Evolutionary conservation across 768 basidiomycete species (phyloP).

Genomic region (Pleurotus salmoneostramineus): DNA sequence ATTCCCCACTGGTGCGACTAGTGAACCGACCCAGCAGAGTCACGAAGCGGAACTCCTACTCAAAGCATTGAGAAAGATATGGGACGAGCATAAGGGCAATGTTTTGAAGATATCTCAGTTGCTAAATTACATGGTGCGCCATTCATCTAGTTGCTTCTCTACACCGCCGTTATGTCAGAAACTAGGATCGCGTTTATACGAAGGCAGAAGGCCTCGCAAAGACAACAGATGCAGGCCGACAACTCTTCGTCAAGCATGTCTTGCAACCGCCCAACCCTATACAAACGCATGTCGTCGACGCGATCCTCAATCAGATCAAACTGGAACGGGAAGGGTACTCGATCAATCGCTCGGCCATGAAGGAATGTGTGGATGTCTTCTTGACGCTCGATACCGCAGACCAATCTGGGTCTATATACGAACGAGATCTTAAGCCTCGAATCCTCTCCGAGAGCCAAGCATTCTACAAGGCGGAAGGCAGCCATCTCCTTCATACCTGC

Average conservation of each 20-base stretch:
- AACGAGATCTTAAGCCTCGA: slow-evolving; percentile 77
- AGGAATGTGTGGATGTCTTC: slow-evolving; percentile 85
- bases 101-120: slow-evolving; percentile 89
- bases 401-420: slow-evolving; percentile 64
- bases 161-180: not conserved
- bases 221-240: slow-evolving; percentile 77
- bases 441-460: slow-evolving; percentile 72
- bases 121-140: slow-evolving; percentile 90
- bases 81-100: slow-evolving; percentile 91
- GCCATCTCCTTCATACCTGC: slow-evolving; percentile 63
- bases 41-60: slow-evolving; percentile 84
- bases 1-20: slow-evolving; percentile 70
- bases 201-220: slow-evolving; percentile 69
- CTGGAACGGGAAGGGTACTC: slow-evolving; percentile 89
- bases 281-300: slow-evolving; percentile 73
- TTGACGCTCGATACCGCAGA: slow-evolving; percentile 56
- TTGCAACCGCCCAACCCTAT: slow-evolving; percentile 63
- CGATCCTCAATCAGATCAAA: slow-evolving; percentile 83
- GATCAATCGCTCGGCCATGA: slow-evolving; percentile 88
- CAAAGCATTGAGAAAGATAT: slow-evolving; percentile 78
- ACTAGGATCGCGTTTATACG: slow-evolving; percentile 88
- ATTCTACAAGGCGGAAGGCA: slow-evolving; percentile 80
- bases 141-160: slow-evolving; percentile 8
- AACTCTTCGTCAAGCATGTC: slow-evolving; percentile 81
- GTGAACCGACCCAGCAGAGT: slow-evolving; percentile 69